Evolutionary conservation across 257 asterid species (phyloP), one percentile per base, ranked within the genome.

Genomic region (Agastache rugosa): DNA sequence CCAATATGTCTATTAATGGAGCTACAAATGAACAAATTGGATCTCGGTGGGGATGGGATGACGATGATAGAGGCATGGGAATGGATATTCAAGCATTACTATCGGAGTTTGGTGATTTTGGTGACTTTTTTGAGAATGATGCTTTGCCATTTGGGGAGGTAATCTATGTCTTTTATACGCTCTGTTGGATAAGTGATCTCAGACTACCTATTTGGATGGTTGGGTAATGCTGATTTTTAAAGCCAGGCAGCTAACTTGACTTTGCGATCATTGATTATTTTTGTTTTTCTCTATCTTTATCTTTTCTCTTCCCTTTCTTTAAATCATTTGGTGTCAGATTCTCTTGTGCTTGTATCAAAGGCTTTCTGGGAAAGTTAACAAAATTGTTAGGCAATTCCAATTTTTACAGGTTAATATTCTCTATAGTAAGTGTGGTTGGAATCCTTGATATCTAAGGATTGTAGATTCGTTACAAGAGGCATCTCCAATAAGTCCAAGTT

Each of bases 51-150:
- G 97, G 93, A 65, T 95, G 98, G 97, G 97, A 92, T 72, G 99
- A 93, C 35, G 98, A 88, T 67, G 98, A 92, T 74, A 85, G 85
- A 72, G 94, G 92, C 74, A 72, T 83, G 67, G 87, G 89, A 74
- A 85, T 89, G 89, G 98, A 95, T 87, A 95, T 95, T 74, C 87
- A 95, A 84, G 90, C 96, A 65, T 85, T 95, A 69, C 83, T 92
- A 45, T 85, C 96, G 5, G 99, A 95, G 90, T 95, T 95, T 85
- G 98, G 99, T 77, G 98, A 84, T 85, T 95, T 95, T 78, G 99
- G 98, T 61, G 99, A 95, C 82, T 92, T 95, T 78, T 95, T 95
- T 80, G 96, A 87, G 90, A 82, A 73, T 81, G 99, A 95, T 54
- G 85, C 79, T 74, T 83, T 92, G 75, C 93, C 99, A 29, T 83